These are phyloP conservation scores for Triticum monococcum DNA, from an alignment of 176 grass and related monocot genomes.

Conservation along the genomic window DNA sequence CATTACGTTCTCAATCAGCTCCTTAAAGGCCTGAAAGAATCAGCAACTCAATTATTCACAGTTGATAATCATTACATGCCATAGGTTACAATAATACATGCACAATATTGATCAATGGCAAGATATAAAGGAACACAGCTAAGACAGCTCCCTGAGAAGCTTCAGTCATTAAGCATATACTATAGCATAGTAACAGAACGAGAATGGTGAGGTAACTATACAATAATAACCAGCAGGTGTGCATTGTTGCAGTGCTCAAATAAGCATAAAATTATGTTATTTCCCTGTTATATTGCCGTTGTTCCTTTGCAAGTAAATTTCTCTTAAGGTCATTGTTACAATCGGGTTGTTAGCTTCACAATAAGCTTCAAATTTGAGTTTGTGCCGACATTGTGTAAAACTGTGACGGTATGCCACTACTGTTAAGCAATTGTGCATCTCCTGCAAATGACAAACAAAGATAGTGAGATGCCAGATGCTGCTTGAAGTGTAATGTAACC, in stretches of 20 bases:
- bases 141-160: neutral
- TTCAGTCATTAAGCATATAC: neutral
- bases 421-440: conserved; percentile 25
- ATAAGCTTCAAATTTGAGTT: conserved; percentile 9
- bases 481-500: neutral
- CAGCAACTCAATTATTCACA: conserved; percentile 5
- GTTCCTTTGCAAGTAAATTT: conserved; percentile 20
- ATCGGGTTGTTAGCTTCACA: conserved; percentile 14
- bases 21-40: conserved; percentile 46
- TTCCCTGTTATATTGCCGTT: neutral
- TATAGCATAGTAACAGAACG: conserved; percentile 4
- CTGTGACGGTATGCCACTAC: conserved; percentile 1
- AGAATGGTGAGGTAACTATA: neutral
- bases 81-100: neutral
- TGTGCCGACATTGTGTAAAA: conserved; percentile 17
- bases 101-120: neutral
- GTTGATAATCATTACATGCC: neutral
- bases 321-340: neutral
- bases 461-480: conserved; percentile 16
- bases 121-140: neutral
- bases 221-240: neutral
- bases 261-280: neutral
- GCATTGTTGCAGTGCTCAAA: neutral
- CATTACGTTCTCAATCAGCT: conserved; percentile 26
- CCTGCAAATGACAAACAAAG: conserved; percentile 31